Evolutionary conservation across 345 rosid species (phyloP), one percentile per base, ranked within the genome.

Genomic region (Eucalyptus curtisii): DNA sequence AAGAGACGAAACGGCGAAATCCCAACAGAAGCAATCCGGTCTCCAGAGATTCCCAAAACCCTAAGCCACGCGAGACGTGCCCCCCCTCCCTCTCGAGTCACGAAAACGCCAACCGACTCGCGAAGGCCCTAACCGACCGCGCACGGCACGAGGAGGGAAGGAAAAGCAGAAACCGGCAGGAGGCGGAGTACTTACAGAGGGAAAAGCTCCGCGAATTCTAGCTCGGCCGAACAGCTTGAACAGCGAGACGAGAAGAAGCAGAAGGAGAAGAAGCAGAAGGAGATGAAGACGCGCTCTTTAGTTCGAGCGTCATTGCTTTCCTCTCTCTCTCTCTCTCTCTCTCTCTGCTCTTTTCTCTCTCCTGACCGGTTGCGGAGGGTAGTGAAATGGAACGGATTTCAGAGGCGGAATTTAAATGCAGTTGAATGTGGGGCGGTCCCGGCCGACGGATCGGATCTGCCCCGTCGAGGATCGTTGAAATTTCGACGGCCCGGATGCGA

Each of bases 371-470:
- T 30, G 88, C 7, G 89, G 4, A 3, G 3, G 45, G 11, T 17
- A 17, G 81, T 64, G 53, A 76, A 86, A 53, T 91, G 57, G 84
- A 4, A 22, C 96, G 98, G 96, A 97, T 94, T 92, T 92, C 93
- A 95, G 94, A 93, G 88, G 90, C 95, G 93, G 96, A 93, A 91
- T 95, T 96, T 89, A 95, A 95, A 94, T 90, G 92, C 91, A 80
- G 89, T 94, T 93, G 90, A 95, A 84, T 92, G 94, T 94, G 86
- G 37, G 66, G 37, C 30, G 85, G 79, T 52, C 40, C 3, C 7
- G 16, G 89, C 90, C 86, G 89, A 93, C 97, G 97, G 94, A 25
- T 42, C n/a, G 22, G 95, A 96, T 93, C 90, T n/a, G 24, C 45
- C 45, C 25, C 3, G 47, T 53, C 17, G 55, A 59, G 91, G 22